phyloP scores from a whole-genome alignment of 2,329 filamentous ascomycete species.

The Penicillium sp. region DNA sequence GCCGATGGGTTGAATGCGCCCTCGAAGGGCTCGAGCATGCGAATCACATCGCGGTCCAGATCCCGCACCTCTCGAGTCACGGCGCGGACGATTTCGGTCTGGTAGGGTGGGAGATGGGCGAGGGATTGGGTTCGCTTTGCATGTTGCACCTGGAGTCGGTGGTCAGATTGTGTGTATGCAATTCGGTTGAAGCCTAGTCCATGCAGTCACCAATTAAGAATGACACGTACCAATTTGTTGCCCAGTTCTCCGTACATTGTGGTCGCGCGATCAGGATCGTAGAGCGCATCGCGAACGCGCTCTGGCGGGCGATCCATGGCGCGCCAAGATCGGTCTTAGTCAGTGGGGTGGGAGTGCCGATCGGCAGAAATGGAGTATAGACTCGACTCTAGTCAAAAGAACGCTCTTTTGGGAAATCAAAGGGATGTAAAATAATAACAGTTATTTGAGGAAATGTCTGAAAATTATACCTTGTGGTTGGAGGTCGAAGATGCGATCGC shows the following conservation, averaged over 20 bases:
- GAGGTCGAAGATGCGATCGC: not conserved
- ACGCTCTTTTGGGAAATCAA: not conserved
- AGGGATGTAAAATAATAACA: not conserved
- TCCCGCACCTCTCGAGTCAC: conserved; percentile 91
- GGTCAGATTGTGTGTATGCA: not conserved
- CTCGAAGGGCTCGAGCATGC: conserved; percentile 77
- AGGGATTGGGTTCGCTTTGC: conserved; percentile 92
- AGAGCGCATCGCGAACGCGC: conserved; percentile 15
- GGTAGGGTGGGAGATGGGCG: conserved; percentile 82
- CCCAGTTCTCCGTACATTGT: conserved; percentile 84
- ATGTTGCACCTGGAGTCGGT: conserved; percentile 70
- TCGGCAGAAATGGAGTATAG: conserved; percentile 4
- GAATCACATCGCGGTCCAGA: conserved; percentile 78
- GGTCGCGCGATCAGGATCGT: conserved; percentile 21
- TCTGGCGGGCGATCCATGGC: conserved; percentile 16
- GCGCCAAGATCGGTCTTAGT: conserved; percentile 25
- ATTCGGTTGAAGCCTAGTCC: not conserved
- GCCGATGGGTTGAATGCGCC: conserved; percentile 80
- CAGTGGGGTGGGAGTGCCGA: conserved; percentile 18
- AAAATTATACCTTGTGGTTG: not conserved
- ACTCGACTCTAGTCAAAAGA: not conserved
- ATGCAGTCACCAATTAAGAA: not conserved
- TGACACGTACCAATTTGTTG: conserved; percentile 69
- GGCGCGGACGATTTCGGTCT: conserved; percentile 83
- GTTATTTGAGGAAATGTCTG: not conserved